These are phyloP conservation scores for Amphirosellinia nigrospora DNA, from an alignment of 495 filamentous ascomycete species.

Conservation along the genomic window DNA sequence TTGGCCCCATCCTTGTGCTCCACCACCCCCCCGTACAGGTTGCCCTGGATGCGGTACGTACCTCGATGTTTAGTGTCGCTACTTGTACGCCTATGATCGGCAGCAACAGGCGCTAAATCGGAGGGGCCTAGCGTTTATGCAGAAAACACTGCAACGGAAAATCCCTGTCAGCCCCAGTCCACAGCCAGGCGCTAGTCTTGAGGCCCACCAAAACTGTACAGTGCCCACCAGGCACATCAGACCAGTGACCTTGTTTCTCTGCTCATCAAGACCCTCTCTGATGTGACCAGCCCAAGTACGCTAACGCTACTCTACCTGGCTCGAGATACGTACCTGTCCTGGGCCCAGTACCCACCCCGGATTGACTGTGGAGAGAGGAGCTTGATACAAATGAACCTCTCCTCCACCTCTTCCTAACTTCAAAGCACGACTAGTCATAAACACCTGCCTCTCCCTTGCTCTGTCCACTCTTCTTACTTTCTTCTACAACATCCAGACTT, in stretches of 20 bases:
- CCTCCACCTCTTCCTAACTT: conserved; percentile 38
- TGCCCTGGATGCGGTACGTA: background rate
- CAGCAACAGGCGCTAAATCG: conserved; percentile 19
- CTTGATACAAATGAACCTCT: conserved; percentile 48
- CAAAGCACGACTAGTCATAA: conserved; percentile 32
- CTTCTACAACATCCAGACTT: conserved; percentile 4
- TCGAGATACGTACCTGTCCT: conserved; percentile 33
- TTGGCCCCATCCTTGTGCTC: conserved; percentile 2
- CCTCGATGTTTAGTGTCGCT: conserved; percentile 13
- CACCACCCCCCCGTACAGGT: conserved; percentile 13
- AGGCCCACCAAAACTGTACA: conserved; percentile 34
- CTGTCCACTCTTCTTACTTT: conserved; percentile 29
- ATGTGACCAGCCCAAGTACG: conserved; percentile 37
- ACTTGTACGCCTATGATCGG: conserved; percentile 25
- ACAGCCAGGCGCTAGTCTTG: conserved; percentile 21
- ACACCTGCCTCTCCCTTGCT: conserved; percentile 32
- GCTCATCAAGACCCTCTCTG: conserved; percentile 41
- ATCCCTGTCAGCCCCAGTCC: conserved; percentile 22
- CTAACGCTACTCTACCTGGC: conserved; percentile 25
- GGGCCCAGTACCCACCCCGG: conserved; percentile 21
- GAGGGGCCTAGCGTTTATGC: conserved; percentile 25
- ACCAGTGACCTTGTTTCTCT: conserved; percentile 37
- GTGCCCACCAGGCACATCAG: conserved; percentile 38
- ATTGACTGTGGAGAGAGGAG: conserved; percentile 31
- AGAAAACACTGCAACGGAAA: conserved; percentile 24